These are phyloP conservation scores for Pseudocercospora musae DNA, from an alignment of 2,329 filamentous ascomycete genomes.

Conservation along the genomic window DNA sequence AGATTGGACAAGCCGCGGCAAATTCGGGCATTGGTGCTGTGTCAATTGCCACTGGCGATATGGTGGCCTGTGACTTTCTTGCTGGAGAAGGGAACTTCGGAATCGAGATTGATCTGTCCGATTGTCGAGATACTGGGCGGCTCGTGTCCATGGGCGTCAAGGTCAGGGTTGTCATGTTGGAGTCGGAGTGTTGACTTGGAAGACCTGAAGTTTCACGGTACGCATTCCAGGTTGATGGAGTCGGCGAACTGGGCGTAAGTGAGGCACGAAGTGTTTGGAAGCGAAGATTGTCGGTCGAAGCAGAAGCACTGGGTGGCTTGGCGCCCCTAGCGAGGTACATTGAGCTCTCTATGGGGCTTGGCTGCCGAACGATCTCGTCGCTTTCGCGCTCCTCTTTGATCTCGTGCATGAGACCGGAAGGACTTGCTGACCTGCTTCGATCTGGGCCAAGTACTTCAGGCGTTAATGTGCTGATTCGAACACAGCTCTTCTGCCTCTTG, in stretches of 20 bases:
- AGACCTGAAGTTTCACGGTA: slow-evolving; percentile 24
- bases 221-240: slow-evolving; percentile 35
- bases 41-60: slow-evolving; percentile 13
- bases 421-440: slow-evolving; percentile 36
- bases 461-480: slow-evolving; percentile 43
- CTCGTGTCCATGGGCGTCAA: slow-evolving; percentile 3
- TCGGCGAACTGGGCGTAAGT: slow-evolving; percentile 41
- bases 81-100: slow-evolving; percentile 36
- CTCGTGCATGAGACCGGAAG: slow-evolving; percentile 33
- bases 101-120: slow-evolving; percentile 32
- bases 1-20: slow-evolving; percentile 10
- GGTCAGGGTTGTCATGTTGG: slow-evolving; percentile 8
- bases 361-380: slow-evolving; percentile 18
- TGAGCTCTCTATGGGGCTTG: slow-evolving; percentile 3
- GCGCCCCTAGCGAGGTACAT: slow-evolving; percentile 5
- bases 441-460: slow-evolving; percentile 42
- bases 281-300: slow-evolving; percentile 22
- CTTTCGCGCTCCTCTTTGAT: slow-evolving; percentile 40
- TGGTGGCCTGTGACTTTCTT: slow-evolving; percentile 19
- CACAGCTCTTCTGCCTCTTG: slow-evolving; percentile 42
- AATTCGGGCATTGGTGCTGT: slow-evolving; percentile 28
- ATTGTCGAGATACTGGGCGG: slow-evolving; percentile 11
- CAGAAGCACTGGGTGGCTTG: slow-evolving; percentile 8
- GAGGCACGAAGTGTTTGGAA: slow-evolving; percentile 39
- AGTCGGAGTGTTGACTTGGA: slow-evolving; percentile 17